These are phyloP conservation scores for Wickerhamiella allomyrinae DNA, from an alignment of 805 yeast genomes.

Conservation along the genomic window DNA sequence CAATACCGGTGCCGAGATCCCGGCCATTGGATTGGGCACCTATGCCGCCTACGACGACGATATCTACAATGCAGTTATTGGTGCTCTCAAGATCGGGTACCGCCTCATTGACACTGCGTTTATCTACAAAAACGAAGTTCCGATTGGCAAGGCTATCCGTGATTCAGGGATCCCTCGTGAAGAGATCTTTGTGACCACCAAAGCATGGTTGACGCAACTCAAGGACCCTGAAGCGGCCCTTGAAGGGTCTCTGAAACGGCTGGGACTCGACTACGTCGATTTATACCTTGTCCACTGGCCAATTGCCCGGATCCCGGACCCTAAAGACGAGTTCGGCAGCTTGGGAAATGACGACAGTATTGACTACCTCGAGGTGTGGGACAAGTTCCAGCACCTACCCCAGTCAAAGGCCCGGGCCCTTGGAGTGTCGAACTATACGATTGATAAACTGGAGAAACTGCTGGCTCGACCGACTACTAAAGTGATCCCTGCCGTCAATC, in stretches of 20 bases:
- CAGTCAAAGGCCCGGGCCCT: constrained; percentile 42
- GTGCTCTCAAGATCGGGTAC: constrained; percentile 52
- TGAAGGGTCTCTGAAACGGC: constrained; percentile 34
- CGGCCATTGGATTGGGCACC: constrained; percentile 12
- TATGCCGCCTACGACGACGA: constrained; percentile 11
- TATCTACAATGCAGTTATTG: constrained; percentile 31
- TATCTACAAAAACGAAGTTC: constrained; percentile 48
- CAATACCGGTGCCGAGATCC: constrained; percentile 8
- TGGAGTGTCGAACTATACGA: constrained; percentile 68
- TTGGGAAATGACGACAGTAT: constrained; percentile 12
- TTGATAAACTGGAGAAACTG: constrained; percentile 36
- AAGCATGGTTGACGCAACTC: constrained; percentile 35
- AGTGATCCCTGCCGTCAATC: constrained; percentile 44
- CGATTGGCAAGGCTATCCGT: constrained; percentile 42
- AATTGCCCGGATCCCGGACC: constrained; percentile 22
- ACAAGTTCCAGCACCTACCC: constrained; percentile 44
- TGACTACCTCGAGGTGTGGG: constrained; percentile 44
- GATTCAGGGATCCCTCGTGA: constrained; percentile 31
- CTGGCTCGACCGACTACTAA: constrained; percentile 20
- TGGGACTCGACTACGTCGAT: constrained; percentile 49
- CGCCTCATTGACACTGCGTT: constrained; percentile 66
- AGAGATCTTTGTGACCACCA: constrained; percentile 49
- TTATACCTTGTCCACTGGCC: constrained; percentile 61
- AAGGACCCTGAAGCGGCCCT: constrained; percentile 34
- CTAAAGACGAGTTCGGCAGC: constrained; percentile 25